Evolutionary conservation across 345 rosid species (phyloP).

Genomic region (Sapria himalayana): DNA sequence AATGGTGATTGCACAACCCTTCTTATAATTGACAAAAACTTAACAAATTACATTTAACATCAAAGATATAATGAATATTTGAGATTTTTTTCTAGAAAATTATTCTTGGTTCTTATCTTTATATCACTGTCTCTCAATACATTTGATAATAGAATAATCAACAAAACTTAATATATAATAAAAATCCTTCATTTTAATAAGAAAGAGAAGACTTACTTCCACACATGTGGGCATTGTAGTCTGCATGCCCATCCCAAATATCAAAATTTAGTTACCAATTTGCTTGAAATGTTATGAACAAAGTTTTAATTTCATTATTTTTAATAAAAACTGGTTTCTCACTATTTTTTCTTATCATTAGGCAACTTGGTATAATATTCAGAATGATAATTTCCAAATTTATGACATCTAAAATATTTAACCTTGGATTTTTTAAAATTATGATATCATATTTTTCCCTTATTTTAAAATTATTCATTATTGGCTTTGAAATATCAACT

Average conservation of each 20-base stretch:
- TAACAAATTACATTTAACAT: no score
- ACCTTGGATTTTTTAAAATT: slow-evolving; percentile 3
- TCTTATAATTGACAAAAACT: no score
- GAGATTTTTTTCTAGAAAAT: neutral
- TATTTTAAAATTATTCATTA: neutral
- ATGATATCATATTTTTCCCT: neutral
- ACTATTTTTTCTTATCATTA: neutral
- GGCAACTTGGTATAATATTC: slow-evolving; percentile 1
- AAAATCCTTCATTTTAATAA: no score
- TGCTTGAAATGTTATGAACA: neutral
- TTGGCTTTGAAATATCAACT: neutral
- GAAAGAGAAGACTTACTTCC: neutral
- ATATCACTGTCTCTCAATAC: slow-evolving; percentile 1
- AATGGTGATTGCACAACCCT: no score
- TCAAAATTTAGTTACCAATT: neutral
- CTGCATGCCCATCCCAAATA: slow-evolving; percentile 1
- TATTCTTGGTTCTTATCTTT: neutral
- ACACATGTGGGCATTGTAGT: slow-evolving; percentile 1
- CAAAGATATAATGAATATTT: no score
- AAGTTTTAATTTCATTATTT: neutral
- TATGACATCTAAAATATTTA: slow-evolving; percentile 2
- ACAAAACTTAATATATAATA: neutral
- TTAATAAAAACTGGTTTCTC: neutral
- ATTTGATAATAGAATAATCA: neutral
- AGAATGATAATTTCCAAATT: neutral